Base-by-base conservation (phyloP, 2,329 filamentous ascomycete species). In the Dactylellina sp. region DNA sequence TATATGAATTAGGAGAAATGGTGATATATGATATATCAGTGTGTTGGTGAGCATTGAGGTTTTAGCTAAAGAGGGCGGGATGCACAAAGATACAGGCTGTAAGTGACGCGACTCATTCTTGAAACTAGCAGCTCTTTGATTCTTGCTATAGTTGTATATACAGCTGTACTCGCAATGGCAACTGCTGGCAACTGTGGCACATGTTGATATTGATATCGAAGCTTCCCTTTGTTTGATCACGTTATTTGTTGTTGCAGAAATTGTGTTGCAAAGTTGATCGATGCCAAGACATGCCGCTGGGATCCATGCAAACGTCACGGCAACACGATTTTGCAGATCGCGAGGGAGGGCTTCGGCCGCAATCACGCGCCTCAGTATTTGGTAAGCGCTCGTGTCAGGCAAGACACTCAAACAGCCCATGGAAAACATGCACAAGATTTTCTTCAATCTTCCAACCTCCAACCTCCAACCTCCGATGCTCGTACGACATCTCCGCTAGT, bases 321-420 rank as follows among this genome's bases (percentile, higher is more conserved):
- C 47, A 52, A 47, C 42, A 18, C 20, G 9, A 50, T 39, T 28
- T 28, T 4, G 9, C 16, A 18, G 49, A 62, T 65, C 61, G 53
- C 61, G 61, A 53, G 18, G 14, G 16, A 7, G 18, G 7, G 37
- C n/a, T 14, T 40, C n/a, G 37, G 7, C 25, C 11, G 46, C 20
- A 50, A 50, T 64, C 60, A 64, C 61, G 50, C 61, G 61, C 50
- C 44, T 62, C 46, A 37, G 46, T 42, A 42, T 42, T n/a, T n/a
- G n/a, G n/a, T n/a, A n/a, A n/a, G n/a, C n/a, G n/a, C 9, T 42
- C 20, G 20, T 11, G 44, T 57, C 24, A 12, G 50, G 50, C 50
- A 40, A 16, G 32, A 16, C 24, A 11, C 12, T 9, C 9, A 46
- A 20, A 18, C 5, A 4, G 20, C 5, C 42, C 35, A n/a, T 62